Conservation (phyloP, 257 asterid species). For the Jasminum sambac region DNA sequence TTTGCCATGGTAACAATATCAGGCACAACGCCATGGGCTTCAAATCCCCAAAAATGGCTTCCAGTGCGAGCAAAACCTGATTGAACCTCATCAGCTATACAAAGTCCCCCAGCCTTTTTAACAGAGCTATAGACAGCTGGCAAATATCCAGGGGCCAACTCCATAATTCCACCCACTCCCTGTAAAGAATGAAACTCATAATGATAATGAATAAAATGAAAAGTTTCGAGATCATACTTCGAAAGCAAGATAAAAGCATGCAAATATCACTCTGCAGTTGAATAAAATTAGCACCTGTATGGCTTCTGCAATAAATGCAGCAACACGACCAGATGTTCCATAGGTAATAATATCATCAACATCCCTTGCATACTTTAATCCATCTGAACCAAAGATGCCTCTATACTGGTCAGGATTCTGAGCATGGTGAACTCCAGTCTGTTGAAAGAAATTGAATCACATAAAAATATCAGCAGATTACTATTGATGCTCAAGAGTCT, state of each 20-base stretch:
- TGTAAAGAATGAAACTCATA: constrained; percentile 27
- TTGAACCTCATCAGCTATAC: constrained; percentile 96
- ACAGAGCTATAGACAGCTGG: constrained; percentile 70
- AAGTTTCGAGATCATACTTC: not conserved
- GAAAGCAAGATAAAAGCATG: not conserved
- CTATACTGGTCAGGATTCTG: constrained; percentile 92
- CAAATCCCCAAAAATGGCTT: constrained; percentile 93
- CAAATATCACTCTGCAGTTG: not conserved
- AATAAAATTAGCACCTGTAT: constrained; percentile 61
- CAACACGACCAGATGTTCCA: constrained; percentile 84
- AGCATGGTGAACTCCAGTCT: constrained; percentile 94
- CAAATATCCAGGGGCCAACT: constrained; percentile 94
- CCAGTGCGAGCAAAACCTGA: constrained; percentile 94
- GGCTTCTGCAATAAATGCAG: constrained; percentile 84
- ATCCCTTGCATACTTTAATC: constrained; percentile 77
- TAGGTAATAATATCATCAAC: constrained; percentile 83
- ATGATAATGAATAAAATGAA: constrained; percentile 11
- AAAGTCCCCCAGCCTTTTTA: constrained; percentile 87
- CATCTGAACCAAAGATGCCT: constrained; percentile 83
- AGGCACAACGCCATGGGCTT: constrained; percentile 87
- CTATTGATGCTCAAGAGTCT: not conserved
- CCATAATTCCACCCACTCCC: constrained; percentile 98
- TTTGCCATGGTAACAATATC: constrained; percentile 98
- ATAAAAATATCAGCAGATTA: not conserved
- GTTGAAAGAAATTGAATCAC: constrained; percentile 21